phyloP scores from a whole-genome alignment of 1,284 basidiomycete species.

The Cryptococcus sp. region DNA sequence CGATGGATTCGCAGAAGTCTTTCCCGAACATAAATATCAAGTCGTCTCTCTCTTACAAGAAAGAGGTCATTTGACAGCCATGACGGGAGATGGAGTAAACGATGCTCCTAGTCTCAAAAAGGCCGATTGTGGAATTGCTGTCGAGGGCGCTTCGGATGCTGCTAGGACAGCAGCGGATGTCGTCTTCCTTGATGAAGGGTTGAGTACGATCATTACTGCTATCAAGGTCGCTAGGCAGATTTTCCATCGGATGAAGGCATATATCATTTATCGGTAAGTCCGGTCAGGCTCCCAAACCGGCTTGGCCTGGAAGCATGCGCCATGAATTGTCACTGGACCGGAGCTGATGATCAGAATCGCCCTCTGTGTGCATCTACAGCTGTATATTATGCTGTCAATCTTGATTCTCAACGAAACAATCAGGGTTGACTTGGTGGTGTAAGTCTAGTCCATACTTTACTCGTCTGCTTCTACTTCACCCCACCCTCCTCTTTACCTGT shows the following conservation, averaged over 20 bases:
- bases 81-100: conserved; percentile 58
- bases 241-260: conserved; percentile 58
- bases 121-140: conserved; percentile 61
- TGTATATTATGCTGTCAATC: conserved; percentile 54
- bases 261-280: conserved; percentile 49
- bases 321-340: background rate
- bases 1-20: conserved; percentile 58
- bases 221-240: conserved; percentile 59
- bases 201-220: conserved; percentile 54
- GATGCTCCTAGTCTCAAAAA: conserved; percentile 55
- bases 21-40: conserved; percentile 57
- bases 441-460: conserved; percentile 6
- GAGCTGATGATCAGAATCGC: conserved; percentile 48
- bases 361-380: conserved; percentile 57
- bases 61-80: conserved; percentile 56
- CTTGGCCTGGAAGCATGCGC: background rate
- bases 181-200: conserved; percentile 54
- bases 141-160: conserved; percentile 61
- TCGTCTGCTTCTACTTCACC: background rate
- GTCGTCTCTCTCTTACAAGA: conserved; percentile 56
- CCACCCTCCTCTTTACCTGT: background rate
- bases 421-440: conserved; percentile 55
- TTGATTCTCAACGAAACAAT: conserved; percentile 56
- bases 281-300: too few species aligned
- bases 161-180: conserved; percentile 59